Percentiles rank a stretch among this genome's conserved stretches.
phyloP scores from a whole-genome alignment of 2,329 filamentous ascomycete genomes.

The Cladophialophora yegresii region DNA sequence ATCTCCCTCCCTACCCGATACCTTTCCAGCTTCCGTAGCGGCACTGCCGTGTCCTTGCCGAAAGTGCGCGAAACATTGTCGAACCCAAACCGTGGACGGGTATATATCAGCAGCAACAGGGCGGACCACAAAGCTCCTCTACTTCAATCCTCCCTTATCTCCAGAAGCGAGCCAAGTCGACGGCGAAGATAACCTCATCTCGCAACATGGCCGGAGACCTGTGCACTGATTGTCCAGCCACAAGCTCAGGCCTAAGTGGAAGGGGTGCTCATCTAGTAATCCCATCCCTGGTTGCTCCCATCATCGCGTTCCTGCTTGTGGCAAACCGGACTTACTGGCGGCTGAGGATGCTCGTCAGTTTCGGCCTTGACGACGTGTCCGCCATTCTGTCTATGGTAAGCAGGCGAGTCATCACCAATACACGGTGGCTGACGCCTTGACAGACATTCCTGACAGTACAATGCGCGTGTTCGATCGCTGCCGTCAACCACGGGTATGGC shows the following conservation, averaged over 20 bases:
- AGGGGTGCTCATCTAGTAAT: conserved; percentile 35
- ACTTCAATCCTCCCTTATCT: conserved; percentile 3
- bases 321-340: conserved; percentile 38
- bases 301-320: conserved; percentile 36
- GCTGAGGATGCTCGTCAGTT: conserved; percentile 30
- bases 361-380: conserved; percentile 39
- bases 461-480: conserved; percentile 38
- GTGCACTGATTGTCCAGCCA: conserved; percentile 8
- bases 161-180: background rate
- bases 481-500: conserved; percentile 41
- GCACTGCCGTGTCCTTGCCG: conserved; percentile 17
- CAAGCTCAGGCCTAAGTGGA: conserved; percentile 29
- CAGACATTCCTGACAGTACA: conserved; percentile 39
- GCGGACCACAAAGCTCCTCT: background rate
- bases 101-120: conserved; percentile 3
- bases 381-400: conserved; percentile 39
- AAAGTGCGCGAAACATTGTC: conserved; percentile 2
- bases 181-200: background rate
- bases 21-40: conserved; percentile 13
- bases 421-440: conserved; percentile 3
- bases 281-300: conserved; percentile 36
- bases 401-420: background rate
- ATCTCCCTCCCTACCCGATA: conserved; percentile 1
- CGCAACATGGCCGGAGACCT: conserved; percentile 13
- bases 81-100: background rate